Evolutionary conservation across 352 stramenopile genomes (phyloP), one percentile per base, ranked within the genome.

Genomic region (Phytophthora pseudosyringae): DNA sequence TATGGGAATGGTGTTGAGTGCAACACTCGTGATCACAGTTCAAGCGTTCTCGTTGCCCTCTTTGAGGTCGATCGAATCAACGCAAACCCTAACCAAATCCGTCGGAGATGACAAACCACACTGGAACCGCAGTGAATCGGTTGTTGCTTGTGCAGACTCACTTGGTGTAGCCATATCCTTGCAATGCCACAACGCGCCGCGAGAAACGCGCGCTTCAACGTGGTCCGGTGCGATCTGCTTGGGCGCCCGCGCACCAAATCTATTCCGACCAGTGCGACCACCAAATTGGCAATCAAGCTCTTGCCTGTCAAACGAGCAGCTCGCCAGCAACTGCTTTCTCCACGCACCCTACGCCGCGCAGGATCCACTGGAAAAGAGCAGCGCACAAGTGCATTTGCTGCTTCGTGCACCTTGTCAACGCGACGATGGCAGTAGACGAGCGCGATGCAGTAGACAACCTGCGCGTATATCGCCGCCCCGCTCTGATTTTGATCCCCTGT

Each of bases 351-450:
- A n/a, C 3, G 16, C 5, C 26, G 13, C 44, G 28, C n/a, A 39
- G 6, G 6, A 52, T 40, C 45, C 31, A 29, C n/a, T 15, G 21
- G 21, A 21, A 21, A 21, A 21, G 1, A 21, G 21, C 21, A 21
- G 21, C 21, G 21, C 21, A 21, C 21, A 21, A 41, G 31, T 53
- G 10, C 46, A 52, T 39, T 50, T 46, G 48, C 33, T 44, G 49
- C 49, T 56, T 56, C 49, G 49, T 18, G 18, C 15, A 6, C 16
- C 32, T 13, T 36, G 18, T 57, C 49, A 57, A 57, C 35, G 35
- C 49, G 21, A 45, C 48, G 33, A 57, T 25, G 35, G 21, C 49
- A 36, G 25, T 48, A 58, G 36, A 46, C 36, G 50, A 58, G 49
- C 49, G 49, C 15, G 18, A 28, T 57, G 33, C 33, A 45, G 13